Evolutionary conservation across 2,329 filamentous ascomycete genomes (phyloP).

Genomic region (Lachnellula arida): DNA sequence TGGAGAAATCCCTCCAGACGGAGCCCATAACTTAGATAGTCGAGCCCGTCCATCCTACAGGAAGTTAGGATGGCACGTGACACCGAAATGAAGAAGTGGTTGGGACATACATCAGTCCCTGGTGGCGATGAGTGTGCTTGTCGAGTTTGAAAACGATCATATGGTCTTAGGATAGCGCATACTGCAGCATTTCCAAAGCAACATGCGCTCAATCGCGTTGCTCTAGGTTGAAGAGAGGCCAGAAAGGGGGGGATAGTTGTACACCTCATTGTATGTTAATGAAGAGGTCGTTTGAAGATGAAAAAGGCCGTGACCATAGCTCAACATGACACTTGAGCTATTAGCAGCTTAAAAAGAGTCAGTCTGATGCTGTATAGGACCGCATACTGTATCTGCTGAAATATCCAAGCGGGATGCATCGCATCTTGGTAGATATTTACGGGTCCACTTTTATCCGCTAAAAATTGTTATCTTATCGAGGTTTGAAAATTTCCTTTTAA

Average conservation of each 20-base stretch:
- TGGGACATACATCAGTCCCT: background rate
- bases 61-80: constrained; percentile 12
- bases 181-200: background rate
- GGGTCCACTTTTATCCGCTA: background rate
- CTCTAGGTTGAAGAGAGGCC: background rate
- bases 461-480: constrained; percentile 8
- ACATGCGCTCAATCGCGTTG: background rate
- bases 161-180: background rate
- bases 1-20: constrained; percentile 63
- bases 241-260: background rate
- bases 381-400: too few relatives aligned
- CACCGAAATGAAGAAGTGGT: background rate
- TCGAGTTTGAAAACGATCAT: background rate
- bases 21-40: constrained; percentile 74
- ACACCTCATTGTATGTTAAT: background rate
- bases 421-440: background rate
- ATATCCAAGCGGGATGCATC: too few relatives aligned
- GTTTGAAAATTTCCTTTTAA: constrained; percentile 1
- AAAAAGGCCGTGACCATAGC: background rate
- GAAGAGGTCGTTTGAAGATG: background rate
- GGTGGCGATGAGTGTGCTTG: background rate
- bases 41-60: constrained; percentile 49
- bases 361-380: background rate
- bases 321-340: too few relatives aligned
- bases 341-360: background rate